These are phyloP conservation scores for Suillus spraguei DNA, from an alignment of 768 basidiomycete genomes.

Conservation along the genomic window DNA sequence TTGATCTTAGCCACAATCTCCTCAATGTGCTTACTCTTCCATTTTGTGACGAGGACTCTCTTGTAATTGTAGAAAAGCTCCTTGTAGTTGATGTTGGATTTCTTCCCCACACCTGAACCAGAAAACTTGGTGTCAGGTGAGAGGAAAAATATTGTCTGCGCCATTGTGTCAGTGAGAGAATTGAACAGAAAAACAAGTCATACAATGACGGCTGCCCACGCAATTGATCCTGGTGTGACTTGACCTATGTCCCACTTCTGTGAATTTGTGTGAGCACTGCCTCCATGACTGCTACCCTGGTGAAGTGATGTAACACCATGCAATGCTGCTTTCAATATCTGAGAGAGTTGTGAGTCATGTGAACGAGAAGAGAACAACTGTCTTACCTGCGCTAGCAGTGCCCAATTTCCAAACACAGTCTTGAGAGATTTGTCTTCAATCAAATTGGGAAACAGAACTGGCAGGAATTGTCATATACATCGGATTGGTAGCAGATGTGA, in stretches of 20 bases:
- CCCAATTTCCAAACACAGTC: no score
- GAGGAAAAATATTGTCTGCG: background rate
- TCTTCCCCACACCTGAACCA: background rate
- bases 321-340: background rate
- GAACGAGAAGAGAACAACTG: background rate
- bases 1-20: slow-evolving; percentile 1
- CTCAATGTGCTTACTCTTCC: background rate
- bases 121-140: background rate
- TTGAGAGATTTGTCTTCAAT: no score
- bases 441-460: no score
- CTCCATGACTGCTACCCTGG: background rate
- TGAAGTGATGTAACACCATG: background rate
- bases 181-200: no score
- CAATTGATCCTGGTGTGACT: background rate
- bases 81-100: background rate
- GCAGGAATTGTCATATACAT: no score
- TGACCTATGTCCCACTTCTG: background rate
- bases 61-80: slow-evolving; percentile 2
- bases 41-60: background rate
- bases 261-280: background rate
- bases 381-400: background rate
- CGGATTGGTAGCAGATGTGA: no score
- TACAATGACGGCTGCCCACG: background rate
- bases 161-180: background rate
- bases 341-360: background rate